Conservation (phyloP, 1,284 basidiomycete genomes). For the Exsudoporus floridanus region DNA sequence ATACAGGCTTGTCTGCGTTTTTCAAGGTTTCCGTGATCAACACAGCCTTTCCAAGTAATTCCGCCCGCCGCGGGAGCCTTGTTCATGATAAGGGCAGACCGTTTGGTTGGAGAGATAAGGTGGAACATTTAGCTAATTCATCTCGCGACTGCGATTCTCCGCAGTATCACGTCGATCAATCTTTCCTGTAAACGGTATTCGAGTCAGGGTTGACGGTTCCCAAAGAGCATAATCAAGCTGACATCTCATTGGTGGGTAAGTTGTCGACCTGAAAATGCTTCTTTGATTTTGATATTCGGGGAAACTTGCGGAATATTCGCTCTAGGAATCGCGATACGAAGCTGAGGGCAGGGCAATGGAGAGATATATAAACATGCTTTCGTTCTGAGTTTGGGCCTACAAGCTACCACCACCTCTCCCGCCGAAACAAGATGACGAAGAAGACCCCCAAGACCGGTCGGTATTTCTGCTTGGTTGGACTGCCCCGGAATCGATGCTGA, state of each 20-base stretch:
- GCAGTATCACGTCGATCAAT: constrained; percentile 16
- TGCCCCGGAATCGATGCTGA: constrained; percentile 3
- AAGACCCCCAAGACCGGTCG: constrained; percentile 27
- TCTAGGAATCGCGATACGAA: constrained; percentile 15
- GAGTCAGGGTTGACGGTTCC: constrained; percentile 1
- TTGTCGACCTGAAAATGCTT: not conserved
- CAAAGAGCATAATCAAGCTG: constrained; percentile 13
- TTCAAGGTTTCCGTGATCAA: not conserved
- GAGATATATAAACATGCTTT: constrained; percentile 25
- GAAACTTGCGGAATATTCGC: too few relatives aligned
- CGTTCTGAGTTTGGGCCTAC: not conserved
- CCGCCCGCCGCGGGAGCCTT: constrained; percentile 1
- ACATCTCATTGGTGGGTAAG: constrained; percentile 10
- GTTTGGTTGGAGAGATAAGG: constrained; percentile 28
- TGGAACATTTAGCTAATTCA: constrained; percentile 1
- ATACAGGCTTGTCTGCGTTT: not conserved
- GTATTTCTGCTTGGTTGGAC: constrained; percentile 4
- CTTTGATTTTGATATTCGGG: constrained; percentile 9
- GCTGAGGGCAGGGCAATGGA: constrained; percentile 30
- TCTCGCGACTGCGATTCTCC: constrained; percentile 11
- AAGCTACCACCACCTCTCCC: not conserved
- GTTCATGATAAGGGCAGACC: constrained; percentile 25
- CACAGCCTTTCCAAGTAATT: not conserved
- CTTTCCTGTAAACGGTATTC: constrained; percentile 1
- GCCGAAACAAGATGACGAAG: constrained; percentile 26